Evolutionary conservation across 2,329 filamentous ascomycete genomes (phyloP).

Genomic region (Cladosporium sp.): DNA sequence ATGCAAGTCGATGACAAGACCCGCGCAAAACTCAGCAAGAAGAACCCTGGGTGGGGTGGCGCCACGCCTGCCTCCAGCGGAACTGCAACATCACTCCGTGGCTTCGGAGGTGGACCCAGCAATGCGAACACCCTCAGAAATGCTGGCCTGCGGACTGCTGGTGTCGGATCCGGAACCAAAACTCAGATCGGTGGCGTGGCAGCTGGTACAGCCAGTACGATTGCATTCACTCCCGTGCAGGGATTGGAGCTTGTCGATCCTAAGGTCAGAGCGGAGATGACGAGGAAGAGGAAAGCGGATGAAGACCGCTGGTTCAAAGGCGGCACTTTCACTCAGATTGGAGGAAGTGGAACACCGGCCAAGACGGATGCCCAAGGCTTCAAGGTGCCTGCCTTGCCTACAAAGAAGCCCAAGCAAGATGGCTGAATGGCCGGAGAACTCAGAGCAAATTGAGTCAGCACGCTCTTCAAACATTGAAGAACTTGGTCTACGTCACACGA

Average conservation of each 20-base stretch:
- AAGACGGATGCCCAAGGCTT: slow-evolving; percentile 63
- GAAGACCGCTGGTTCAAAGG: slow-evolving; percentile 96
- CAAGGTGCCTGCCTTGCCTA: slow-evolving; percentile 71
- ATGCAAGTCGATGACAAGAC: slow-evolving; percentile 91
- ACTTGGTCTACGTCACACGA: not conserved
- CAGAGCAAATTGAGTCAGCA: too few species aligned
- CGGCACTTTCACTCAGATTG: slow-evolving; percentile 91
- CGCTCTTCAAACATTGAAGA: not conserved
- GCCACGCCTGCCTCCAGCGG: slow-evolving; percentile 51
- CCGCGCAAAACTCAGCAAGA: slow-evolving; percentile 86
- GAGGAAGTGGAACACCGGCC: slow-evolving; percentile 37
- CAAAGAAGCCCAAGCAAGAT: slow-evolving; percentile 56
- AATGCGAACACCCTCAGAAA: slow-evolving; percentile 68
- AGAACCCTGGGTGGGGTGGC: slow-evolving; percentile 91
- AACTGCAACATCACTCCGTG: slow-evolving; percentile 76
- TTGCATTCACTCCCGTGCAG: slow-evolving; percentile 92
- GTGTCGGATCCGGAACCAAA: slow-evolving; percentile 56
- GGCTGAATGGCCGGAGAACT: not conserved
- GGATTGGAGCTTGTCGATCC: slow-evolving; percentile 94
- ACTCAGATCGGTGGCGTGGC: slow-evolving; percentile 47
- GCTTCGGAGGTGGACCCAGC: slow-evolving; percentile 64
- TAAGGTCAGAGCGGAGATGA: slow-evolving; percentile 81
- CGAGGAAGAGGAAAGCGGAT: slow-evolving; percentile 85
- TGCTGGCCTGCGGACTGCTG: slow-evolving; percentile 74
- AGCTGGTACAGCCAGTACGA: slow-evolving; percentile 62